Percentiles rank a stretch among this genome's conserved stretches.
Evolutionary conservation across 257 asterid genomes (phyloP).

Genomic region (Fraxinus anomala): DNA sequence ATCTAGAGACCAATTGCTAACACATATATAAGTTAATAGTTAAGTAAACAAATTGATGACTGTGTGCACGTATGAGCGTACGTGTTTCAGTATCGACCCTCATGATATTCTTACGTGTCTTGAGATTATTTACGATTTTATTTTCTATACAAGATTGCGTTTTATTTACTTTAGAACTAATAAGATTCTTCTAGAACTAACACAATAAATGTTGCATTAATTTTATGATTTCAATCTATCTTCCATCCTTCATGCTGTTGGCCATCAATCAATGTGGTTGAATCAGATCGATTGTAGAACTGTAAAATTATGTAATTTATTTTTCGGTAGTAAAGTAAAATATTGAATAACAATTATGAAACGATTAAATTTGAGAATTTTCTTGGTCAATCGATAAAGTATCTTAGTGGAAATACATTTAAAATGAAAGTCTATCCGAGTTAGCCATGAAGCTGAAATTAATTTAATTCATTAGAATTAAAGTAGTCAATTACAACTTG

Average conservation of each 20-base stretch:
- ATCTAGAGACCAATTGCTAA: too few relatives aligned
- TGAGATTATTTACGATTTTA: too few relatives aligned
- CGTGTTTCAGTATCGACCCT: background rate
- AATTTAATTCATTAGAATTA: constrained; percentile 14
- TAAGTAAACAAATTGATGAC: background rate
- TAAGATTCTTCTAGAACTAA: too few relatives aligned
- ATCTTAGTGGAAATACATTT: background rate
- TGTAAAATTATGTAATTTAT: background rate
- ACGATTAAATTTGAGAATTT: background rate
- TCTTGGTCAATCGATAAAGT: background rate
- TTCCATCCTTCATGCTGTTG: background rate
- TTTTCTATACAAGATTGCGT: too few relatives aligned
- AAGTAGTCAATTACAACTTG: constrained; percentile 16
- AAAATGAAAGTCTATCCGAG: constrained; percentile 26
- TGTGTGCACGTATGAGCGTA: background rate
- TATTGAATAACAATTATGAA: background rate
- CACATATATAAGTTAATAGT: too few relatives aligned
- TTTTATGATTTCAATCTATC: background rate
- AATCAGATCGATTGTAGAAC: constrained; percentile 1
- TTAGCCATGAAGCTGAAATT: constrained; percentile 33
- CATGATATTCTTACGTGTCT: too few relatives aligned
- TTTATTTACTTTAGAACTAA: background rate
- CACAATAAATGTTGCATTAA: background rate
- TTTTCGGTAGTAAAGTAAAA: background rate
- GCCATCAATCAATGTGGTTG: constrained; percentile 34